These are phyloP conservation scores for Ettlia oleoabundans DNA, from an alignment of 139 green algal genomes.

Conservation along the genomic window DNA sequence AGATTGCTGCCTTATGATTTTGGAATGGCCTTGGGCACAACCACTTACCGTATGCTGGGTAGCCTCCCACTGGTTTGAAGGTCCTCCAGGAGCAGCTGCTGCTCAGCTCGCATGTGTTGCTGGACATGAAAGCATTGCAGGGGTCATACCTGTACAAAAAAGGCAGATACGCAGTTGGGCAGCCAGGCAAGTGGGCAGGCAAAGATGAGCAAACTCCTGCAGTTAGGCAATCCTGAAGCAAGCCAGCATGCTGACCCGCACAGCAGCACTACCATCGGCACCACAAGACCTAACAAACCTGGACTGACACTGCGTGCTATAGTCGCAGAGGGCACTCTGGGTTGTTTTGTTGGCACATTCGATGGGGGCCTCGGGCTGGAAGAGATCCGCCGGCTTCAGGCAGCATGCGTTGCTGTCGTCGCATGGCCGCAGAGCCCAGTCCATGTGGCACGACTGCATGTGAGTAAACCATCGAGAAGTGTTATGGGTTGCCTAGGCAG, in stretches of 20 bases:
- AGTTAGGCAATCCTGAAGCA: too few relatives aligned
- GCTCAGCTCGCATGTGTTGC: slow-evolving; percentile 6
- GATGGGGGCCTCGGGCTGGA: background rate
- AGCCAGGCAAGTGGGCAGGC: background rate
- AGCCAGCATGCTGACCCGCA: too few relatives aligned
- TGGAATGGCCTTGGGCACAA: too few relatives aligned
- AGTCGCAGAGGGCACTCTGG: background rate
- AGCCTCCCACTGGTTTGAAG: background rate
- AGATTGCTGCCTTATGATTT: too few relatives aligned
- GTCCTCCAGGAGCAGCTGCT: background rate
- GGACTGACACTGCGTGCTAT: background rate
- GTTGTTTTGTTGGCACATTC: background rate
- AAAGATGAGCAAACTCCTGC: too few relatives aligned
- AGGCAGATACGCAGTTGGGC: background rate
- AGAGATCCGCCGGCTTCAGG: background rate
- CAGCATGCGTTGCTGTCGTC: background rate
- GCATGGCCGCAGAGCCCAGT: background rate
- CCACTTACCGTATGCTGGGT: background rate
- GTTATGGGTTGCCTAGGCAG: too few relatives aligned
- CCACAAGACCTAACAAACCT: too few relatives aligned
- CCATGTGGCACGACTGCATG: background rate
- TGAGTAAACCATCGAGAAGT: too few relatives aligned
- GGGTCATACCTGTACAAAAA: background rate
- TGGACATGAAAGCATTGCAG: slow-evolving; percentile 1
- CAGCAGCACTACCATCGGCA: too few relatives aligned